A percentile compares a stretch with the other conserved stretches of the same genome.
These are phyloP conservation scores for Jacaranda copaia DNA, from an alignment of 257 asterid genomes.

Conservation along the genomic window DNA sequence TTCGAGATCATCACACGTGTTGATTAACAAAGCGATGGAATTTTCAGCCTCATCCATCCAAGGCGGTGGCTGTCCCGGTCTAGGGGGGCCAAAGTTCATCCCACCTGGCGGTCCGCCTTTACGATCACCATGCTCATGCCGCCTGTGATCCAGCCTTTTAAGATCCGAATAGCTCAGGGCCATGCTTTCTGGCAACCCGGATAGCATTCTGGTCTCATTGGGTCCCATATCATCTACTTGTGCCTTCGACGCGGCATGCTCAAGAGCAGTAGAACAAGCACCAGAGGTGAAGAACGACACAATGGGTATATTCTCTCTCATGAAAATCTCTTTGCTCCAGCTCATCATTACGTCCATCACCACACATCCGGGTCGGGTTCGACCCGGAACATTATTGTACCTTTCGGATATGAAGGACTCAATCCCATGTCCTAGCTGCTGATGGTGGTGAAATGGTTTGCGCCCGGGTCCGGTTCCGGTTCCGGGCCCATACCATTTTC, in stretches of 20 bases:
- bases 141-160: slow-evolving; percentile 34
- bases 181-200: slow-evolving; percentile 64
- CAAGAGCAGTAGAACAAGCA: slow-evolving; percentile 71
- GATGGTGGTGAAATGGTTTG: slow-evolving; percentile 30
- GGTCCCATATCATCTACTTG: slow-evolving; percentile 48
- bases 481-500: slow-evolving; percentile 13
- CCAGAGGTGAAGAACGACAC: slow-evolving; percentile 71
- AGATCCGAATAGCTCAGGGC: slow-evolving; percentile 52
- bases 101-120: slow-evolving; percentile 38
- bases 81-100: slow-evolving; percentile 48
- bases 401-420: slow-evolving; percentile 50
- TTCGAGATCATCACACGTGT: slow-evolving; percentile 68
- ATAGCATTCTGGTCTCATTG: slow-evolving; percentile 46
- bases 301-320: slow-evolving; percentile 48
- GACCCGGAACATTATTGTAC: slow-evolving; percentile 35
- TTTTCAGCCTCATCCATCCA: slow-evolving; percentile 67
- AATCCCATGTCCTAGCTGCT: slow-evolving; percentile 53
- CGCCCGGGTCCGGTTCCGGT: slow-evolving; percentile 24
- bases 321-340: slow-evolving; percentile 68
- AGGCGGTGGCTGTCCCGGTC: slow-evolving; percentile 49
- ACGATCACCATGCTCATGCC: neutral
- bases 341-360: slow-evolving; percentile 82
- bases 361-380: slow-evolving; percentile 53
- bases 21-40: slow-evolving; percentile 58
- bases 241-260: slow-evolving; percentile 66